A percentile compares a stretch with the other conserved stretches of the same genome.
phyloP scores from a whole-genome alignment of 2,329 filamentous ascomycete genomes.

The Fusarium setosum region DNA sequence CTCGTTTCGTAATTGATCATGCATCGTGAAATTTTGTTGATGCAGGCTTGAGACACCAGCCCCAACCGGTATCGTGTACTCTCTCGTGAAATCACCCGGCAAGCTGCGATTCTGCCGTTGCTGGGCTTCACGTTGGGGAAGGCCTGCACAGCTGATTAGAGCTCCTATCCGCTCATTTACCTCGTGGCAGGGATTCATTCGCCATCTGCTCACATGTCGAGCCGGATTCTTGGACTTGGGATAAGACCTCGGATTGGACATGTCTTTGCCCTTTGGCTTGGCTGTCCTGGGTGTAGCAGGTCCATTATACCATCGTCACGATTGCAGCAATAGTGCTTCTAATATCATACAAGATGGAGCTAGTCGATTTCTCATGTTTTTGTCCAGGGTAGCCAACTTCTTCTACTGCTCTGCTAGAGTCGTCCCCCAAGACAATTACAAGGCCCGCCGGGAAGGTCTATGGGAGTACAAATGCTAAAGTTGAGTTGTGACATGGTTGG shows the following conservation, averaged over 20 bases:
- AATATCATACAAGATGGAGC: no score
- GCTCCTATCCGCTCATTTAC: neutral
- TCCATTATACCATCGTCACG: no score
- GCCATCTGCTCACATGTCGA: no score
- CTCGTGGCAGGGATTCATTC: neutral
- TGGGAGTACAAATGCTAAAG: neutral
- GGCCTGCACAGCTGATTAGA: neutral
- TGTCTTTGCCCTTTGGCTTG: no score
- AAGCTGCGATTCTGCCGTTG: neutral
- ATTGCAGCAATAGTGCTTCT: no score
- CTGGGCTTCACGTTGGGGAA: neutral
- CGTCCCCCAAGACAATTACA: no score
- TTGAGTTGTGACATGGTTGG: no score
- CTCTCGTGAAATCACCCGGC: neutral
- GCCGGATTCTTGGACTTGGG: no score
- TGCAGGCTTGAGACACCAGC: neutral
- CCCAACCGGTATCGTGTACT: neutral
- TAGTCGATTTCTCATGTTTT: no score
- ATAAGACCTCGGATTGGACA: no score
- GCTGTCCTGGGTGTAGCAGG: no score
- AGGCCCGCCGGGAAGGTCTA: neutral
- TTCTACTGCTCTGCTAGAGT: no score
- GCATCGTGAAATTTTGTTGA: constrained; percentile 6
- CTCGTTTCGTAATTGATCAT: neutral
- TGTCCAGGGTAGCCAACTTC: neutral